Base-by-base conservation (phyloP, 495 filamentous ascomycete genomes). In the Penicillium lividum region DNA sequence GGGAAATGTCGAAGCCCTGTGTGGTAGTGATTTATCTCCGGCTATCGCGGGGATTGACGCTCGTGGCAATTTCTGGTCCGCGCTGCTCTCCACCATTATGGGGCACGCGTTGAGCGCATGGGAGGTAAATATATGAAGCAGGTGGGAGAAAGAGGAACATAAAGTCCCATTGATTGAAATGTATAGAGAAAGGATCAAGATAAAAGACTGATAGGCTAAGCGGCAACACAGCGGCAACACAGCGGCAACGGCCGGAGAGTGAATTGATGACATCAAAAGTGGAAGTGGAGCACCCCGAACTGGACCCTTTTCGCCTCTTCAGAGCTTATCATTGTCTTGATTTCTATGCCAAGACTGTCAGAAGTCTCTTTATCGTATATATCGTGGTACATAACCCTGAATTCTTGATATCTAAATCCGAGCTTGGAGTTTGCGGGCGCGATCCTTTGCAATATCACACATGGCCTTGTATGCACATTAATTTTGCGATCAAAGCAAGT, bases 401-500 rank as follows among this genome's bases (percentile, higher is more conserved):
- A 22, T 22, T 33, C n/a, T 0, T n/a, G 38, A 16, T 40, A 16
- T 54, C 33, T 63, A 69, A 38, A 69, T 66, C 33, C 54, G 62
- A 47, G 67, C 53, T 54, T 76, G 67, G 36, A 86, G 68, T 57
- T 84, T 87, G 34, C 62, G 66, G 3, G 80, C 85, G 16, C 85
- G 80, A 58, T 88, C 85, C 47, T 78, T 78, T 5, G 87, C 87
- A 62, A 90, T 89, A 67, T 88, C 83, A 61, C 87, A 89, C 84
- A 90, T 89, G 3, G 86, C 87, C 85, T 89, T 54, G 1, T 1
- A 16, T 18, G 7, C 6, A 31, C 29, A 27, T 49, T 9, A 49
- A 31, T 40, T 3, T 9, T 22, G 9, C 7, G 10, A 34, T 38
- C 34, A 30, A 30, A 36, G 18, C 27, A 38, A 52, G 3, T 8